Conservation (phyloP, 176 grass and related monocot genomes). For the Guadua angustifolia region DNA sequence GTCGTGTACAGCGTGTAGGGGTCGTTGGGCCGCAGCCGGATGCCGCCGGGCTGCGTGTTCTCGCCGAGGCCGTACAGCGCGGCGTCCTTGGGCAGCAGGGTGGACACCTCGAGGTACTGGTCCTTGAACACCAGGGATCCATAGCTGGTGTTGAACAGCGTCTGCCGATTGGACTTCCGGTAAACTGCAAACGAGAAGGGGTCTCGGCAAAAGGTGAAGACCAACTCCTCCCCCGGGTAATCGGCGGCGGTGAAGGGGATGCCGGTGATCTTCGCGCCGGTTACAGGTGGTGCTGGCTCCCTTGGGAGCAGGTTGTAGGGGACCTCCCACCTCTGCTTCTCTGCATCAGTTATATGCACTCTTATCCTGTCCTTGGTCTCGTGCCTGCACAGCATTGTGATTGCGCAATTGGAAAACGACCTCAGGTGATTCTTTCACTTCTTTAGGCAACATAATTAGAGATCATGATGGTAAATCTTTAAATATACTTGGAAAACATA, state of each 20-base stretch:
- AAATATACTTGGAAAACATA: conserved; percentile 14
- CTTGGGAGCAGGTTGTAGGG: conserved; percentile 84
- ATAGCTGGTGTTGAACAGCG: conserved; percentile 78
- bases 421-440: not conserved
- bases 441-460: not conserved
- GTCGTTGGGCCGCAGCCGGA: conserved; percentile 76
- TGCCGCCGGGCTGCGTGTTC: conserved; percentile 83
- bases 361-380: conserved; percentile 74
- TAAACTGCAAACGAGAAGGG: conserved; percentile 79
- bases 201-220: conserved; percentile 67
- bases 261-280: conserved; percentile 13
- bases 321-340: conserved; percentile 84
- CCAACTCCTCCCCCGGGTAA: conserved; percentile 65
- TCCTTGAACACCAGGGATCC: conserved; percentile 83
- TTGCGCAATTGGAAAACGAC: conserved; percentile 40
- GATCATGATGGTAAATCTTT: not conserved
- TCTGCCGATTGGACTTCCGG: conserved; percentile 58
- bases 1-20: conserved; percentile 90
- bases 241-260: conserved; percentile 50
- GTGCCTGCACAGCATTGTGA: conserved; percentile 56
- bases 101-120: conserved; percentile 86
- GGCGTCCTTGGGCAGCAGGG: conserved; percentile 59
- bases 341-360: conserved; percentile 88
- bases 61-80: conserved; percentile 89
- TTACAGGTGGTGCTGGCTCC: conserved; percentile 49